Base-by-base conservation (phyloP, 2,329 filamentous ascomycete species). In the Hymenoscyphus fraxineus region DNA sequence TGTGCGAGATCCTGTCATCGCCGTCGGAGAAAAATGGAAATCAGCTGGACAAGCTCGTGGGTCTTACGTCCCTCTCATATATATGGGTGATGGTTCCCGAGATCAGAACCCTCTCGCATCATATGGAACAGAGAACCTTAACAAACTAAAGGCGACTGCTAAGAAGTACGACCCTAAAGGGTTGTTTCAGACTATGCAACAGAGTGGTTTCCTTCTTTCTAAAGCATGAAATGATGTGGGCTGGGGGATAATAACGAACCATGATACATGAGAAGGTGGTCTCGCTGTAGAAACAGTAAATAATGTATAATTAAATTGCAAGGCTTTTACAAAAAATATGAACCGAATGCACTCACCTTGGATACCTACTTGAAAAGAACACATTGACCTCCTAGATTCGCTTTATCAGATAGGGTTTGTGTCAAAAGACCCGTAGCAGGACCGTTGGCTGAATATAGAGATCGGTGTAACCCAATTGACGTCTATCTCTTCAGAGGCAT, bases 11-110 rank as follows among this genome's bases (percentile, higher is more conserved):
- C 19, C 41, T n/a, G 35, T 58, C 12, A 61, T 56, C 41, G 41
- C 44, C 12, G 31, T 58, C 4, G 56, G 22, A 10, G 54, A 35
- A 3, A n/a, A 39, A 13, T 51, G 44, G 51, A 61, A 58, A 40
- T 16, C 40, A n/a, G n/a, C 55, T n/a, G 58, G 22, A 40, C 9
- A 31, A n/a, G n/a, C 35, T 12, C 31, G 58, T 2, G 59, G 59
- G 19, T 22, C 38, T 6, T 40, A 63, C 51, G 16, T 66, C 15
- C 35, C 12, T 6, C 67, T 62, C 54, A 63, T 67, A 2, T 79
- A 78, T 64, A 68, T 78, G 51, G 82, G 82, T 68, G 82, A 83
- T 62, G 80, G 79, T 0, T 76, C 76, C 6, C 68, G 72, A 58
- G 73, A 73, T 19, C 80, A 83, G 66, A 69, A 78, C 31, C 76